phyloP scores from a whole-genome alignment of 345 rosid genomes.

The Luvunga scandens region DNA sequence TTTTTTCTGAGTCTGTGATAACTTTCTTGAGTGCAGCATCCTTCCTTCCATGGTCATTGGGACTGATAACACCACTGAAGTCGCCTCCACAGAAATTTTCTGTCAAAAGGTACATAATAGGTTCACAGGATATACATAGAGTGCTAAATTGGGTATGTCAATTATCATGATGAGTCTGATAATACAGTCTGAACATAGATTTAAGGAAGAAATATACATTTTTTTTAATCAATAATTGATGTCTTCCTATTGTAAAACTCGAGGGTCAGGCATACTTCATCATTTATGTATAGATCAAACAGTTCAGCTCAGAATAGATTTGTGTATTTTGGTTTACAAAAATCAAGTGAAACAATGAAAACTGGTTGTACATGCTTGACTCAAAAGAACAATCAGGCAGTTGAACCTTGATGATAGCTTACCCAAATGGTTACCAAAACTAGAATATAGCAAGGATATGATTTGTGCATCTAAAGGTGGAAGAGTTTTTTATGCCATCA shows the following conservation, averaged over 20 bases:
- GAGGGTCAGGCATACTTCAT: neutral
- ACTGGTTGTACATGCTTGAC: neutral
- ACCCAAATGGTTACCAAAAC: neutral
- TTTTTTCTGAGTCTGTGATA: slow-evolving; percentile 42
- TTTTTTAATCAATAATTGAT: neutral
- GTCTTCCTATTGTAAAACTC: too few relatives aligned
- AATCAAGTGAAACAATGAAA: neutral
- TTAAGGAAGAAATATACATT: neutral
- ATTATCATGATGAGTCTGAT: neutral
- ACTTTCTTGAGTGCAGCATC: slow-evolving; percentile 41
- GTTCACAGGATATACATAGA: neutral
- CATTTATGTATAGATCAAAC: neutral
- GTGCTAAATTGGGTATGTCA: neutral
- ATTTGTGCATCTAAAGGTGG: neutral
- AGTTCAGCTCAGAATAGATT: neutral
- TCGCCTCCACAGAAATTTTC: slow-evolving; percentile 64
- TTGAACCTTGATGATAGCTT: neutral
- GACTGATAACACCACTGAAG: slow-evolving; percentile 51
- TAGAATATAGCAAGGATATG: neutral
- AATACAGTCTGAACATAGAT: neutral
- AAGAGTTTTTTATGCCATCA: neutral
- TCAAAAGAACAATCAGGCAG: neutral
- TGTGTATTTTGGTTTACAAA: neutral
- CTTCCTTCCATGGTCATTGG: slow-evolving; percentile 48
- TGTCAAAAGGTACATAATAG: slow-evolving; percentile 22